Percentiles rank a stretch among this genome's conserved stretches.
These are phyloP conservation scores for Arachis monticola DNA, from an alignment of 331 rosid species.

Conservation along the genomic window DNA sequence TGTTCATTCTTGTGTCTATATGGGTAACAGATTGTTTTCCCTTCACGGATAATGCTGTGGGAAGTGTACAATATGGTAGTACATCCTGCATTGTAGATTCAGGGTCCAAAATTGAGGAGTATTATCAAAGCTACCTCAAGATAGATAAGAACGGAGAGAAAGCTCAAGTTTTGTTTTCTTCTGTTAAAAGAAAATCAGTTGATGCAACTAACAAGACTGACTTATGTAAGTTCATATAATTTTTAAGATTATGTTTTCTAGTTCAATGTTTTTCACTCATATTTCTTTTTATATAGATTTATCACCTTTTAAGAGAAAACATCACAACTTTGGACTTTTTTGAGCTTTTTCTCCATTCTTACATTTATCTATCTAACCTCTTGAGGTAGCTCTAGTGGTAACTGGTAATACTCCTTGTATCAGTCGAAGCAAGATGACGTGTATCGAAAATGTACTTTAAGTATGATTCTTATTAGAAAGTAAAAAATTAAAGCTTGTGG, in stretches of 20 bases:
- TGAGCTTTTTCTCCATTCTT: too few species aligned
- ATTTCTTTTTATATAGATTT: background rate
- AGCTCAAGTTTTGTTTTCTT: slow-evolving; percentile 76
- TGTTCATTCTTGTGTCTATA: background rate
- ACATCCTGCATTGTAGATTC: slow-evolving; percentile 69
- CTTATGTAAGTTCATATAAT: slow-evolving; percentile 47
- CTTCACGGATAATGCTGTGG: slow-evolving; percentile 54
- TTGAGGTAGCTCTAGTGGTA: too few species aligned
- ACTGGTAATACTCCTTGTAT: too few species aligned
- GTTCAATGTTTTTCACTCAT: background rate
- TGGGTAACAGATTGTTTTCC: slow-evolving; percentile 70
- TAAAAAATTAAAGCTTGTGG: too few species aligned
- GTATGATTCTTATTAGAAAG: too few species aligned
- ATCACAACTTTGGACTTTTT: too few species aligned
- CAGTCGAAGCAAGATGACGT: too few species aligned
- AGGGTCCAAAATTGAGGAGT: slow-evolving; percentile 64
- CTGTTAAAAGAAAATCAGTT: slow-evolving; percentile 67
- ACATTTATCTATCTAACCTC: too few species aligned
- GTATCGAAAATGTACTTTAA: too few species aligned
- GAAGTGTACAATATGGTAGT: slow-evolving; percentile 69
- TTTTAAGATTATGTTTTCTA: background rate
- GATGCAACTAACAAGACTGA: slow-evolving; percentile 57
- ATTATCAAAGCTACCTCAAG: slow-evolving; percentile 75
- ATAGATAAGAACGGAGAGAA: slow-evolving; percentile 61
- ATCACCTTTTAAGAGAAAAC: background rate